phyloP scores from a whole-genome alignment of 441 rosid genomes.

The Populus hybrid region DNA sequence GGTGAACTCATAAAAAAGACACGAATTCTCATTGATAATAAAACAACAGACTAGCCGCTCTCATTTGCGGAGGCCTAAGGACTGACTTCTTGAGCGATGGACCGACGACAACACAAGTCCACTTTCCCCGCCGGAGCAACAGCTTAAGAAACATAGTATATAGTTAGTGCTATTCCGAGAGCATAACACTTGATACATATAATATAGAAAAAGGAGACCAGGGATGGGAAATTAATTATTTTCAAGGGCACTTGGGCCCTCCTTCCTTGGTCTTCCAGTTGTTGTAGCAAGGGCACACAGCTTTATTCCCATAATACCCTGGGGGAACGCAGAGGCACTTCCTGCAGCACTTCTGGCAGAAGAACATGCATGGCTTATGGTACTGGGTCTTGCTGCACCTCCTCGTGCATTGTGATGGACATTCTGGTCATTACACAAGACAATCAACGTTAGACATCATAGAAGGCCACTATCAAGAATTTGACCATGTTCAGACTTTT shows the following conservation, averaged over 20 bases:
- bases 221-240: neutral
- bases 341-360: conserved; percentile 81
- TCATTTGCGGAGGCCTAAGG: conserved; percentile 13
- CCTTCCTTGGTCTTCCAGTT: conserved; percentile 97
- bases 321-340: conserved; percentile 93
- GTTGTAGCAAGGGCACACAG: conserved; percentile 89
- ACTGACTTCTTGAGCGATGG: neutral
- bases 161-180: neutral
- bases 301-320: conserved; percentile 70
- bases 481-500: conserved; percentile 20
- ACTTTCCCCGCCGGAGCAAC: neutral
- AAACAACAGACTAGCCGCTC: conserved; percentile 7
- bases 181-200: neutral
- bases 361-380: conserved; percentile 77
- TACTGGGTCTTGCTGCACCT: conserved; percentile 71
- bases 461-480: neutral
- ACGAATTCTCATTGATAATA: neutral
- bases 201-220: neutral
- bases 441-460: neutral
- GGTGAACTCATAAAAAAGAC: neutral
- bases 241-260: conserved; percentile 87
- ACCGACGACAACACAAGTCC: neutral
- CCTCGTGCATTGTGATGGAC: conserved; percentile 59
- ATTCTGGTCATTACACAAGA: conserved; percentile 47
- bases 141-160: neutral